A percentile compares a stretch with the other conserved stretches of the same genome.
These are phyloP conservation scores for Aureobasidium zeae DNA, from an alignment of 2,329 filamentous ascomycete species.

Conservation along the genomic window DNA sequence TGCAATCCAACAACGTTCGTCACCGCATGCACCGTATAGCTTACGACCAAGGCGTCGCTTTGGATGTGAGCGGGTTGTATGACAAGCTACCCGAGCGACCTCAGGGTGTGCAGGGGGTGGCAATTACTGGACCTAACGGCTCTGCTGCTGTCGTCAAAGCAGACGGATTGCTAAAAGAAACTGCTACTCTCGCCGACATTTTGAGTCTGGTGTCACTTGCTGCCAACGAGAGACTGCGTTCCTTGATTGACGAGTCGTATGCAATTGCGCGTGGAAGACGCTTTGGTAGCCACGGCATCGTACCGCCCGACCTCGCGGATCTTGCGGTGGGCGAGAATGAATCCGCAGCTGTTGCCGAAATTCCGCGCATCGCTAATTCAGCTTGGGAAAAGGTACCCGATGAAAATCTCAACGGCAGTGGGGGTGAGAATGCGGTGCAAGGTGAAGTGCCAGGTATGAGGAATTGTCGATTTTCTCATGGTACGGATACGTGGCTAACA, in stretches of 20 bases:
- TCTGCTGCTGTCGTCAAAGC: conserved; percentile 29
- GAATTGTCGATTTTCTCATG: background rate
- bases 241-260: conserved; percentile 68
- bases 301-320: conserved; percentile 67
- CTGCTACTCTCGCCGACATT: conserved; percentile 70
- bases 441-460: background rate
- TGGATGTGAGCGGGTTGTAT: conserved; percentile 49
- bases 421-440: background rate
- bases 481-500: background rate
- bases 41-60: conserved; percentile 48
- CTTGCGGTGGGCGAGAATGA: conserved; percentile 50
- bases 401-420: background rate
- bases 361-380: conserved; percentile 31
- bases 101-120: conserved; percentile 19
- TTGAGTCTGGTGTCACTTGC: conserved; percentile 74
- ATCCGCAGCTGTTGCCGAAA: conserved; percentile 29
- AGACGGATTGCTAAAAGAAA: conserved; percentile 58
- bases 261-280: conserved; percentile 62
- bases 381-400: conserved; percentile 33
- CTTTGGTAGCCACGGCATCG: conserved; percentile 59
- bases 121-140: conserved; percentile 23
- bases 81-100: conserved; percentile 27
- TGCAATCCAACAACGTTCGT: conserved; percentile 52
- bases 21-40: conserved; percentile 49
- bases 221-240: conserved; percentile 67